Conservation (phyloP, 2,329 filamentous ascomycete genomes). For the Talaromyces verruculosus region DNA sequence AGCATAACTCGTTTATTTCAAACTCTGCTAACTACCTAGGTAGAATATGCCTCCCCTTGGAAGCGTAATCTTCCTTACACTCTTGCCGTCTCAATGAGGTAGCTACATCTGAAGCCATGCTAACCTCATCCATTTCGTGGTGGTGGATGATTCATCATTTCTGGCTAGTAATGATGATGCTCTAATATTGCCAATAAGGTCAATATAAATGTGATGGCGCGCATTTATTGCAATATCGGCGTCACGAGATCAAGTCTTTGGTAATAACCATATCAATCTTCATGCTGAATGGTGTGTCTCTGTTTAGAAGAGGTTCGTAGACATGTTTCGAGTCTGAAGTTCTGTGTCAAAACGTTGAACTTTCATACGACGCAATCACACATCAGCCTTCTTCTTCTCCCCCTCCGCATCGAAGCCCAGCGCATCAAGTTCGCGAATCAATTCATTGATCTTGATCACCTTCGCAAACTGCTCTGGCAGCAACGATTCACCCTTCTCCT, state of each 20-base stretch:
- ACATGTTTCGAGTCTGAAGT: neutral
- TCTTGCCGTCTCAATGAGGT: neutral
- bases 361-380: neutral
- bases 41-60: neutral
- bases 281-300: neutral
- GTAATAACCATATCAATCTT: neutral
- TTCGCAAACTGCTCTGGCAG: constrained; percentile 96
- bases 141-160: neutral
- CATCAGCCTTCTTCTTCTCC: constrained; percentile 48
- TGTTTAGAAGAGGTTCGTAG: neutral
- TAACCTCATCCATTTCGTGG: neutral
- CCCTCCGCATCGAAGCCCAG: constrained; percentile 82
- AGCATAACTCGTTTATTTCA: too few relatives aligned
- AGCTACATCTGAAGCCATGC: neutral
- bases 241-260: neutral
- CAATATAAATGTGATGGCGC: too few relatives aligned
- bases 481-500: constrained; percentile 77
- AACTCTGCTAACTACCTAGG: too few relatives aligned
- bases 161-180: neutral
- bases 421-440: constrained; percentile 81
- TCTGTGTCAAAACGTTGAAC: neutral
- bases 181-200: too few relatives aligned
- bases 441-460: constrained; percentile 93
- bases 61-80: too few relatives aligned
- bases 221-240: neutral